A percentile compares a stretch with the other conserved stretches of the same genome.
Conservation (phyloP, 192 early-diverging fungal genomes). For the Lobosporangium transversale region DNA sequence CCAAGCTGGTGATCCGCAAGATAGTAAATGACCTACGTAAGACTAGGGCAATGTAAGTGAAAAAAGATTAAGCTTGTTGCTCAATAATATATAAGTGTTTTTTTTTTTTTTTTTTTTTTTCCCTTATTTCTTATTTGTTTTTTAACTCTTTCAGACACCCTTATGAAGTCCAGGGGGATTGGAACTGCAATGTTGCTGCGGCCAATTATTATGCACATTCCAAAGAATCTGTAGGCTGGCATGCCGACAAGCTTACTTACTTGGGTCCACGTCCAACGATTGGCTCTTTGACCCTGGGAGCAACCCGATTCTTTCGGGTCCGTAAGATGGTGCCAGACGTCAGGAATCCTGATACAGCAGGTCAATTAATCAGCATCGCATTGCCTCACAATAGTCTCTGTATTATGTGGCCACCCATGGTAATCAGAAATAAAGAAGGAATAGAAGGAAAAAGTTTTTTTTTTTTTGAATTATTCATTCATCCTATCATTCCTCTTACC, state of each 20-base stretch:
- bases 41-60: conserved; percentile 23
- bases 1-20: conserved; percentile 34
- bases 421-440: not conserved
- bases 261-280: conserved; percentile 55
- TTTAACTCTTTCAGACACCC: conserved; percentile 19
- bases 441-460: not conserved
- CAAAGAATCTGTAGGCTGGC: conserved; percentile 57
- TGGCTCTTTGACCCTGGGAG: conserved; percentile 53
- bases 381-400: conserved; percentile 56
- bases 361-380: conserved; percentile 50
- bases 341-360: conserved; percentile 35
- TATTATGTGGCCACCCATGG: conserved; percentile 58
- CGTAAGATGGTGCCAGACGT: conserved; percentile 48
- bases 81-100: not conserved
- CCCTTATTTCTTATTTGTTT: not conserved
- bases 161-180: conserved; percentile 50
- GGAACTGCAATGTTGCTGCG: conserved; percentile 57
- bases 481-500: not conserved
- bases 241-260: conserved; percentile 55
- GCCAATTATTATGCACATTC: conserved; percentile 55
- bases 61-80: not conserved
- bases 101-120: not conserved
- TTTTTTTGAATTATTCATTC: not conserved
- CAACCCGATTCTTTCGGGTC: conserved; percentile 55
- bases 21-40: conserved; percentile 51